Evolutionary conservation across 148 eudicot genomes (phyloP).

Genomic region (Oxyria digyna): DNA sequence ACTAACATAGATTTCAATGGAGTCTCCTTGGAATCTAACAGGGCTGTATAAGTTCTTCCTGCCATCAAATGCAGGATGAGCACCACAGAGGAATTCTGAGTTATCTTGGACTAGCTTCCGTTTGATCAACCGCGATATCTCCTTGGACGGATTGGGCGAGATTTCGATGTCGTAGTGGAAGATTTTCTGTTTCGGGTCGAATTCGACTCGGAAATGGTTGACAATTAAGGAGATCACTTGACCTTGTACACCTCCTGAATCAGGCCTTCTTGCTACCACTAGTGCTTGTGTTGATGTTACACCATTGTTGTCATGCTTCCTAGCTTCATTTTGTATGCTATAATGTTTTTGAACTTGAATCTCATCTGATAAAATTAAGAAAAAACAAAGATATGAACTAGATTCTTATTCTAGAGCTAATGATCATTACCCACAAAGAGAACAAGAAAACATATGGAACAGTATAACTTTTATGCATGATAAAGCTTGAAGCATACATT

Average conservation of each 20-base stretch:
- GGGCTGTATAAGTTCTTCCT: conserved; percentile 72
- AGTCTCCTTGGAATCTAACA: conserved; percentile 51
- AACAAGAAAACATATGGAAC: background rate
- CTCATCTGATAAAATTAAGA: conserved; percentile 17
- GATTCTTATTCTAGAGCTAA: background rate
- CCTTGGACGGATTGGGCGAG: conserved; percentile 66
- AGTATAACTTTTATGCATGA: background rate
- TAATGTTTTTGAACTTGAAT: conserved; percentile 20
- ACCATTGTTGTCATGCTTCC: conserved; percentile 14
- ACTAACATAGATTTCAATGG: conserved; percentile 58
- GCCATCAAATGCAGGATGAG: conserved; percentile 75
- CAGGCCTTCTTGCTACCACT: conserved; percentile 69
- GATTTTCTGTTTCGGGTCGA: conserved; percentile 40
- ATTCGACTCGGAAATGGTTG: conserved; percentile 74
- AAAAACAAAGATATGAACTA: too few relatives aligned
- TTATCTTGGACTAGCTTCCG: conserved; percentile 50
- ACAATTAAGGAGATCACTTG: conserved; percentile 58
- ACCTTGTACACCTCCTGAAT: conserved; percentile 75
- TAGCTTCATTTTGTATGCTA: conserved; percentile 17
- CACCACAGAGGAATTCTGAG: conserved; percentile 33
- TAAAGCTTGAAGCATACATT: background rate
- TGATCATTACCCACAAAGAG: background rate
- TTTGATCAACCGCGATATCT: conserved; percentile 57
- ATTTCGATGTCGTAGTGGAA: conserved; percentile 85
- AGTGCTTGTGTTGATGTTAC: conserved; percentile 17